These are phyloP conservation scores for Umbelopsis sp. DNA, from an alignment of 192 early-diverging fungal genomes.

Conservation along the genomic window DNA sequence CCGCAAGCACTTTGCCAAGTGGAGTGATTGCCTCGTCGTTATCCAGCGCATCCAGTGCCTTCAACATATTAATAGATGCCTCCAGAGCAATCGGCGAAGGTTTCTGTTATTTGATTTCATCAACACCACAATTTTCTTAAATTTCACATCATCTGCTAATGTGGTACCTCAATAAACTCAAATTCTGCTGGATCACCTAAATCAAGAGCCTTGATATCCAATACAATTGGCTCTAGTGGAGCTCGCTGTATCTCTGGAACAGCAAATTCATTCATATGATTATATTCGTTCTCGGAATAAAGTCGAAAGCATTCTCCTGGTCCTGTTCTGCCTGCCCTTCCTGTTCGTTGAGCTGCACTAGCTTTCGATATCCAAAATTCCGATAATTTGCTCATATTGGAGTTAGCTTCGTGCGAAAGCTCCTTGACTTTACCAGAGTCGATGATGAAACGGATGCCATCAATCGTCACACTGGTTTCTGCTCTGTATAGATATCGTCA, in stretches of 20 bases:
- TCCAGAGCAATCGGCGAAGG: conserved; percentile 48
- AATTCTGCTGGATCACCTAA: conserved; percentile 63
- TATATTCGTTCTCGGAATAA: conserved; percentile 62
- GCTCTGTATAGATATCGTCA: conserved; percentile 19
- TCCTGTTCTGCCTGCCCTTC: conserved; percentile 64
- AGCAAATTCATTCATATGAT: conserved; percentile 61
- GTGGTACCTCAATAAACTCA: conserved; percentile 60
- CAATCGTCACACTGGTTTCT: conserved; percentile 51
- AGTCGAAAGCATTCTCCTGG: conserved; percentile 68
- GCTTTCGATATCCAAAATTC: conserved; percentile 74
- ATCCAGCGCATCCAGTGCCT: conserved; percentile 54
- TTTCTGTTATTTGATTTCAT: background rate
- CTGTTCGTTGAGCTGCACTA: conserved; percentile 65
- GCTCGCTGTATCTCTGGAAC: conserved; percentile 68
- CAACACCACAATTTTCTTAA: background rate
- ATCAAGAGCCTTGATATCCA: conserved; percentile 60
- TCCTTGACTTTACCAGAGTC: conserved; percentile 76
- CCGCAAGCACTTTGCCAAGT: conserved; percentile 54
- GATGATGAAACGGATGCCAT: conserved; percentile 71
- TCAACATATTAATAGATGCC: conserved; percentile 44
- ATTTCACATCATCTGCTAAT: background rate
- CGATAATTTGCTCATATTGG: conserved; percentile 53
- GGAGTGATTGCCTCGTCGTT: conserved; percentile 45
- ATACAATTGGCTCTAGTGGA: conserved; percentile 59
- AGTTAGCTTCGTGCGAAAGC: conserved; percentile 55